phyloP scores from a whole-genome alignment of 2,329 filamentous ascomycete genomes.

The Colletotrichum kahawae region DNA sequence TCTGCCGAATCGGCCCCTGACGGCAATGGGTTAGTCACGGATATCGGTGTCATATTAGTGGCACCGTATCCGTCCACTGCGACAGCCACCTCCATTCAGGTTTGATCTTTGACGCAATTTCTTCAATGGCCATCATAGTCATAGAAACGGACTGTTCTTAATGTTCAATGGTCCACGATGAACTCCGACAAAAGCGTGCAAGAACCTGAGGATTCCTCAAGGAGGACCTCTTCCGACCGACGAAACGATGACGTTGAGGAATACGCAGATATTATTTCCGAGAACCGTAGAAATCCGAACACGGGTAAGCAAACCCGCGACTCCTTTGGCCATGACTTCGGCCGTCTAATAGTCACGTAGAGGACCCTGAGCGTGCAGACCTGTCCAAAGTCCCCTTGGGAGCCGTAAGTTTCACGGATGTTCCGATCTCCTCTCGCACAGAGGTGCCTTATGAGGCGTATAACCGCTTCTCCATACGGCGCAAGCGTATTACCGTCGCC shows the following conservation, averaged over 20 bases:
- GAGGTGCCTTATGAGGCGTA: constrained; percentile 64
- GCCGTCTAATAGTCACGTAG: not conserved
- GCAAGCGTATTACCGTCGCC: constrained; percentile 71
- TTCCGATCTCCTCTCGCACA: not conserved
- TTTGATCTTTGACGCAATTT: not conserved
- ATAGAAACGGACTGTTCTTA: not conserved
- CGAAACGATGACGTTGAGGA: constrained; percentile 2
- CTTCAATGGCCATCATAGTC: not conserved
- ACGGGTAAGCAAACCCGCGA: not conserved
- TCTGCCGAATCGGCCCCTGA: constrained; percentile 3
- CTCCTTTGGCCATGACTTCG: not conserved
- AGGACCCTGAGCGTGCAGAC: not conserved
- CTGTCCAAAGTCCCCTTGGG: constrained; percentile 8
- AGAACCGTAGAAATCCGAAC: not conserved
- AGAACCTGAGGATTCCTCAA: not conserved
- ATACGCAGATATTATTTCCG: constrained; percentile 7
- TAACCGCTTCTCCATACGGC: constrained; percentile 62
- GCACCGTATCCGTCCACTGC: not conserved
- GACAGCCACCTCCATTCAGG: not conserved
- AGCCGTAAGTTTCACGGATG: constrained; percentile 5
- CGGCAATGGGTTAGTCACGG: not conserved
- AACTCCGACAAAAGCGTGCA: not conserved
- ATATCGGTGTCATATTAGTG: not conserved
- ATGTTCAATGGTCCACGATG: not conserved
- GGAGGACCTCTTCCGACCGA: not conserved